These are phyloP conservation scores for Pseudevernia furfuracea DNA, from an alignment of 495 filamentous ascomycete genomes.

Conservation along the genomic window DNA sequence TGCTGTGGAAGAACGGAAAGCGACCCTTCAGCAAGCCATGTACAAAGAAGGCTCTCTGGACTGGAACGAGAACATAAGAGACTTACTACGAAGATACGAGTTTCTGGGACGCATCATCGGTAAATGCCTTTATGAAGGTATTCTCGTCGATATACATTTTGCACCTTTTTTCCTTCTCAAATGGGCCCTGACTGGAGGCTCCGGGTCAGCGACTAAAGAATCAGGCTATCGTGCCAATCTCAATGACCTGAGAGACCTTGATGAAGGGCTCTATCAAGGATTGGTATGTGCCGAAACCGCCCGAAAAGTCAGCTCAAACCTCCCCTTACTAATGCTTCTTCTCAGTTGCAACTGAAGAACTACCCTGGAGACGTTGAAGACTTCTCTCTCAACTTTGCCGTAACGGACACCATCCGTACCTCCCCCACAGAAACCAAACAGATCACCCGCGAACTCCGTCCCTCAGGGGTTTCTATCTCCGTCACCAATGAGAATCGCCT, in stretches of 20 bases:
- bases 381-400: constrained; percentile 82
- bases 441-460: constrained; percentile 65
- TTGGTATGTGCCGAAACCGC: constrained; percentile 44
- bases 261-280: constrained; percentile 89
- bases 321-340: constrained; percentile 24
- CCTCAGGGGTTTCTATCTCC: constrained; percentile 62
- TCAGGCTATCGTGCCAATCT: constrained; percentile 76
- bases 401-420: constrained; percentile 64
- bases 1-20: constrained; percentile 64
- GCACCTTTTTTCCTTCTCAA: constrained; percentile 94
- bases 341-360: constrained; percentile 68
- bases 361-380: constrained; percentile 76
- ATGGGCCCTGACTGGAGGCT: constrained; percentile 73
- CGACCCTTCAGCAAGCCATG: constrained; percentile 47
- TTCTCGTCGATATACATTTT: constrained; percentile 88
- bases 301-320: neutral
- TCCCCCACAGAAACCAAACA: constrained; percentile 38
- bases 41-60: constrained; percentile 44
- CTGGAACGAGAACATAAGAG: constrained; percentile 50
- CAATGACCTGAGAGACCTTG: constrained; percentile 88
- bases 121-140: constrained; percentile 97
- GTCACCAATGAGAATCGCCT: constrained; percentile 89
- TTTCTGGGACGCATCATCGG: constrained; percentile 89
- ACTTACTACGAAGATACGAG: constrained; percentile 71
- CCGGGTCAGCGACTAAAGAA: constrained; percentile 51